Conservation (phyloP, 768 basidiomycete species). For the Agrocybe chaxingu region DNA sequence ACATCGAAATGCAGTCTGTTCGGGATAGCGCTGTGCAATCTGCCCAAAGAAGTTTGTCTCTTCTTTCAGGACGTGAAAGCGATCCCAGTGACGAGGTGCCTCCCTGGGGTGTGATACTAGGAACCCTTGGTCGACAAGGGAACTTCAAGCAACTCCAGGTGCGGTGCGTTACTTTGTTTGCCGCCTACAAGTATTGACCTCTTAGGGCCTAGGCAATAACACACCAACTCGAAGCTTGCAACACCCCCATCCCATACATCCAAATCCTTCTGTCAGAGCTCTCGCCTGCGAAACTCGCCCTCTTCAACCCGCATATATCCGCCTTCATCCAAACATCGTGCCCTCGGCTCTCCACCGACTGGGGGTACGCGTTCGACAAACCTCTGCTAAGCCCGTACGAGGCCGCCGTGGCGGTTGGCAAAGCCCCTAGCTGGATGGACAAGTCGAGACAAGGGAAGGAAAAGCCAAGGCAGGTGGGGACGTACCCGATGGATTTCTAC, state of each 20-base stretch:
- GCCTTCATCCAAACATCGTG: conserved; percentile 97
- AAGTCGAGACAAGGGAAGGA: conserved; percentile 17
- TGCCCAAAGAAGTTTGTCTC: conserved; percentile 63
- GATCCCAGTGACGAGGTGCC: conserved; percentile 10
- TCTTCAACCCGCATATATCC: conserved; percentile 79
- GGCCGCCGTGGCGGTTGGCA: conserved; percentile 79
- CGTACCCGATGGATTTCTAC: conserved; percentile 98
- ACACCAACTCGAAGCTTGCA: conserved; percentile 57
- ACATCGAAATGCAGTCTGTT: conserved; percentile 77
- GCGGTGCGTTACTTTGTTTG: conserved; percentile 1
- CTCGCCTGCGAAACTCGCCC: conserved; percentile 89
- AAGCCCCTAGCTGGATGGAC: conserved; percentile 63
- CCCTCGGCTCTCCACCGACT: conserved; percentile 94
- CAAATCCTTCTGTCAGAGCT: conserved; percentile 94
- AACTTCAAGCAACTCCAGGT: conserved; percentile 86
- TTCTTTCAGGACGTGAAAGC: not conserved
- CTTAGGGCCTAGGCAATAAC: conserved; percentile 59
- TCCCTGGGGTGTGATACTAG: conserved; percentile 92
- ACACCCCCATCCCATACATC: conserved; percentile 66
- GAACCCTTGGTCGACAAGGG: conserved; percentile 93
- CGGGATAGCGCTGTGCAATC: conserved; percentile 72
- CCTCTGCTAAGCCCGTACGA: conserved; percentile 95
- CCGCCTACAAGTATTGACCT: not conserved
- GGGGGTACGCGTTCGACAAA: conserved; percentile 93
- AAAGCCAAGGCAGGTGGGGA: conserved; percentile 30